These are phyloP conservation scores for Phaeoacremonium minimum DNA, from an alignment of 2,329 filamentous ascomycete species.

Conservation along the genomic window DNA sequence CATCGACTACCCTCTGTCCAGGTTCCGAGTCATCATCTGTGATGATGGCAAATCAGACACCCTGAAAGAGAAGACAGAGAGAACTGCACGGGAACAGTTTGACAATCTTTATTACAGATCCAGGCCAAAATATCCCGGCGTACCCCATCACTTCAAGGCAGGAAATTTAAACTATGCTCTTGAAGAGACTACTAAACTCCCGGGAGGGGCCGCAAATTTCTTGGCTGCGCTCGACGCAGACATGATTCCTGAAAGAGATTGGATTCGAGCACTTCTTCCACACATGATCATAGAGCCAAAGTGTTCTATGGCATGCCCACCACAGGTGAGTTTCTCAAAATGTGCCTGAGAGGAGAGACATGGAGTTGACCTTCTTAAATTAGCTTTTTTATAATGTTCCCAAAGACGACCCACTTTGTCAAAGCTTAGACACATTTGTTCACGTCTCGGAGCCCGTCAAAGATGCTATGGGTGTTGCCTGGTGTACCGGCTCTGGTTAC, in stretches of 20 bases:
- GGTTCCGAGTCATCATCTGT: constrained; percentile 49
- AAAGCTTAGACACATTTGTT: constrained; percentile 9
- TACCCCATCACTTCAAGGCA: constrained; percentile 57
- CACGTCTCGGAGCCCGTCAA: constrained; percentile 4
- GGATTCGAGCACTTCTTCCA: constrained; percentile 55
- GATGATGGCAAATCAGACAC: constrained; percentile 47
- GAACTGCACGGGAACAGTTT: constrained; percentile 32
- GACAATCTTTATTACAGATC: constrained; percentile 50
- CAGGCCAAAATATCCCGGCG: constrained; percentile 40
- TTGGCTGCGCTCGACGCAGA: constrained; percentile 64
- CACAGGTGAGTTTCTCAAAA: constrained; percentile 41
- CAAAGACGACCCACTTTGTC: constrained; percentile 41
- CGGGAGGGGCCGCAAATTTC: constrained; percentile 51
- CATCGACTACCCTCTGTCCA: constrained; percentile 48
- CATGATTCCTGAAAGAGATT: constrained; percentile 61
- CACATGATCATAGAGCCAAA: constrained; percentile 54
- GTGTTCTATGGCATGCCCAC: constrained; percentile 55
- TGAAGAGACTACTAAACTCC: constrained; percentile 42
- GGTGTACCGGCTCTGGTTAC: constrained; percentile 63
- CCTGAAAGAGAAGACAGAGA: constrained; percentile 27
- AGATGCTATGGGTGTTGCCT: constrained; percentile 35
- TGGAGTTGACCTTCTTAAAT: too few species aligned
- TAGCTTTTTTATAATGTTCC: constrained; percentile 60
- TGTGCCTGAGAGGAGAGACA: too few species aligned
- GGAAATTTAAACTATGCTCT: constrained; percentile 61